These are phyloP conservation scores for Elongisporangium undulatum DNA, from an alignment of 352 stramenopile genomes.

Conservation along the genomic window DNA sequence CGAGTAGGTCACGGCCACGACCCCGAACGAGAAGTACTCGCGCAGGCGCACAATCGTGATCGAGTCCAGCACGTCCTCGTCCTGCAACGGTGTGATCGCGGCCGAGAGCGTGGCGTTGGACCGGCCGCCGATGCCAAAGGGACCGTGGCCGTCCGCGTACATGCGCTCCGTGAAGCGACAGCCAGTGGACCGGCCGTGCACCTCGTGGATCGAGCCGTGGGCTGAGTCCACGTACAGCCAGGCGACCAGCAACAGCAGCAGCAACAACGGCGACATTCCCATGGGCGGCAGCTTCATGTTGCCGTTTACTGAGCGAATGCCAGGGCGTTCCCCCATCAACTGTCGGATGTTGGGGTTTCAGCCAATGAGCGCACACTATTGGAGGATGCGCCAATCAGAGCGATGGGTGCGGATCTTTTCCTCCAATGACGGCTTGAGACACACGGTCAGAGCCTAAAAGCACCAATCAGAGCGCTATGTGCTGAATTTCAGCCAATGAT, in stretches of 20 bases:
- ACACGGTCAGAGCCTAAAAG: background rate
- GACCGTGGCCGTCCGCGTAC: constrained; percentile 65
- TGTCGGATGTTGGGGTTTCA: constrained; percentile 27
- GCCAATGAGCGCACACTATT: constrained; percentile 7
- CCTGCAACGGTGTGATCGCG: constrained; percentile 35
- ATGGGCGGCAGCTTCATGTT: constrained; percentile 3
- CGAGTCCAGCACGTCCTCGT: constrained; percentile 53
- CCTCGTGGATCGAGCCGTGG: constrained; percentile 51
- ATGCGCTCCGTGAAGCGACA: constrained; percentile 73
- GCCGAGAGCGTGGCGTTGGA: constrained; percentile 51
- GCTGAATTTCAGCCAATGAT: constrained; percentile 6
- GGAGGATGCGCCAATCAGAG: constrained; percentile 11
- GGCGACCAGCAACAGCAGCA: constrained; percentile 24
- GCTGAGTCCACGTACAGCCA: constrained; percentile 21
- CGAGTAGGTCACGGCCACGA: constrained; percentile 64
- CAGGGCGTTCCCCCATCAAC: constrained; percentile 16
- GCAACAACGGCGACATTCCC: constrained; percentile 4
- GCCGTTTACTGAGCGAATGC: background rate
- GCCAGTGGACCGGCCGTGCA: constrained; percentile 49
- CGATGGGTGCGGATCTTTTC: constrained; percentile 4
- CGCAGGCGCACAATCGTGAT: constrained; percentile 65
- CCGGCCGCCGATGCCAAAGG: constrained; percentile 34
- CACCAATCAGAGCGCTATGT: constrained; percentile 8
- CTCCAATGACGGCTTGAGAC: background rate
- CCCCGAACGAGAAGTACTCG: constrained; percentile 80